A percentile compares a stretch with the other conserved stretches of the same genome.
Conservation (phyloP, 2,329 filamentous ascomycete species). For the Microcyclosporella mali region DNA sequence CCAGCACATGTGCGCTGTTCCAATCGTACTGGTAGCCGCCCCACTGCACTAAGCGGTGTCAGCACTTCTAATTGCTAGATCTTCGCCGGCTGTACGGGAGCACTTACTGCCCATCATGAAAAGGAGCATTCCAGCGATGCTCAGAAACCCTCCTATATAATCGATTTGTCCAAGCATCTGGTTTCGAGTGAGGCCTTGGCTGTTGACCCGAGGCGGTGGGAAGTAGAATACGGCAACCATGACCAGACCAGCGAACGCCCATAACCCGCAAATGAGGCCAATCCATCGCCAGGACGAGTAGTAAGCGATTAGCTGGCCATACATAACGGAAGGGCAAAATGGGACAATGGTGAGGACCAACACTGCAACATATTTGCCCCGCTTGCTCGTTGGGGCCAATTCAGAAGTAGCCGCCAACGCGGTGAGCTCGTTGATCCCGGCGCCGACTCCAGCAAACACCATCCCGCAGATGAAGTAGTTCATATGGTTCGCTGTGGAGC, state of each 20-base stretch:
- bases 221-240: conserved; percentile 49
- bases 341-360: conserved; percentile 58
- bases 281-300: conserved; percentile 49
- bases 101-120: conserved; percentile 48
- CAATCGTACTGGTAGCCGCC: conserved; percentile 29
- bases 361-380: conserved; percentile 56
- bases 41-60: too few relatives aligned
- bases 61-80: too few relatives aligned
- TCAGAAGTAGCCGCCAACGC: conserved; percentile 63
- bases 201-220: conserved; percentile 46
- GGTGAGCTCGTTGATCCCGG: conserved; percentile 58
- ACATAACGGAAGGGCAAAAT: conserved; percentile 57
- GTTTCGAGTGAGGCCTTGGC: conserved; percentile 35
- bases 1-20: conserved; percentile 29
- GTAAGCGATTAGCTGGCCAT: conserved; percentile 51
- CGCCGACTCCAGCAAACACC: conserved; percentile 58
- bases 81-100: too few relatives aligned
- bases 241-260: conserved; percentile 47
- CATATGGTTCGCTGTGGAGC: conserved; percentile 53
- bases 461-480: conserved; percentile 53
- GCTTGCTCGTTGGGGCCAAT: conserved; percentile 58
- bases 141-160: conserved; percentile 47
- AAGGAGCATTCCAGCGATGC: conserved; percentile 45
- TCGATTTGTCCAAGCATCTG: conserved; percentile 45
- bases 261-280: conserved; percentile 48